These are phyloP conservation scores for Alternaria metachromatica DNA, from an alignment of 2,329 filamentous ascomycete genomes.

Conservation along the genomic window DNA sequence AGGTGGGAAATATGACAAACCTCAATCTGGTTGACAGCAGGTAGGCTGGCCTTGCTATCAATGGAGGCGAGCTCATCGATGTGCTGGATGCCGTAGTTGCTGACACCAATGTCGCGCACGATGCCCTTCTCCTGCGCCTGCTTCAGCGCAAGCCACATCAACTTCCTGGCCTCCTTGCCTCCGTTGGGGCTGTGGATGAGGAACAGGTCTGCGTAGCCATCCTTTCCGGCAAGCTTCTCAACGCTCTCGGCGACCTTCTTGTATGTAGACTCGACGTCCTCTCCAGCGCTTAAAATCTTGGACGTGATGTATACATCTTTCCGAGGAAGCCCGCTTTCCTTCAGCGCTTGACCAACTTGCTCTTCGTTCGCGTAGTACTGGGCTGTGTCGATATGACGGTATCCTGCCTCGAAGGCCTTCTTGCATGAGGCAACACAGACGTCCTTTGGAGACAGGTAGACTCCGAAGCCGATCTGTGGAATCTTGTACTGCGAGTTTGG, in stretches of 20 bases:
- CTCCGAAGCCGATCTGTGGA: slow-evolving; percentile 73
- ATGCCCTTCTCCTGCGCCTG: slow-evolving; percentile 65
- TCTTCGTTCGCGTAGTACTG: slow-evolving; percentile 74
- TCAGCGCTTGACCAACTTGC: slow-evolving; percentile 70
- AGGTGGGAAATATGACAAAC: slow-evolving; percentile 50
- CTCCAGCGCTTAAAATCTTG: slow-evolving; percentile 67
- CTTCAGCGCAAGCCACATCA: slow-evolving; percentile 72
- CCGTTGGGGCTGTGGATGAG: slow-evolving; percentile 70
- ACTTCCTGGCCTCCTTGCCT: slow-evolving; percentile 62
- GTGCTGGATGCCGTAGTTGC: slow-evolving; percentile 72
- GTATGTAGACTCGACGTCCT: slow-evolving; percentile 65
- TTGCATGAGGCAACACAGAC: slow-evolving; percentile 65
- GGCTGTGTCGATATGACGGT: slow-evolving; percentile 71
- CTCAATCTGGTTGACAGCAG: slow-evolving; percentile 77
- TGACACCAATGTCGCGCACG: slow-evolving; percentile 72
- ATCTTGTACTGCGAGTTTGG: slow-evolving; percentile 61
- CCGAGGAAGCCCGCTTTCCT: slow-evolving; percentile 61
- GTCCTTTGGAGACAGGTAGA: slow-evolving; percentile 66
- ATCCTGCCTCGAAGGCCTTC: slow-evolving; percentile 64
- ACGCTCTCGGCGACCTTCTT: slow-evolving; percentile 67
- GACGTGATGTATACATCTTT: slow-evolving; percentile 72
- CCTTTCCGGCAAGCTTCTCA: slow-evolving; percentile 60
- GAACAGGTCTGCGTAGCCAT: slow-evolving; percentile 74
- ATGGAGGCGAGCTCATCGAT: slow-evolving; percentile 72
- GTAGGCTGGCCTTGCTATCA: slow-evolving; percentile 68